A percentile compares a stretch with the other conserved stretches of the same genome.
Evolutionary conservation across 202 grass and related monocot genomes (phyloP).

Genomic region (Bolboschoenoplectus hybrid): DNA sequence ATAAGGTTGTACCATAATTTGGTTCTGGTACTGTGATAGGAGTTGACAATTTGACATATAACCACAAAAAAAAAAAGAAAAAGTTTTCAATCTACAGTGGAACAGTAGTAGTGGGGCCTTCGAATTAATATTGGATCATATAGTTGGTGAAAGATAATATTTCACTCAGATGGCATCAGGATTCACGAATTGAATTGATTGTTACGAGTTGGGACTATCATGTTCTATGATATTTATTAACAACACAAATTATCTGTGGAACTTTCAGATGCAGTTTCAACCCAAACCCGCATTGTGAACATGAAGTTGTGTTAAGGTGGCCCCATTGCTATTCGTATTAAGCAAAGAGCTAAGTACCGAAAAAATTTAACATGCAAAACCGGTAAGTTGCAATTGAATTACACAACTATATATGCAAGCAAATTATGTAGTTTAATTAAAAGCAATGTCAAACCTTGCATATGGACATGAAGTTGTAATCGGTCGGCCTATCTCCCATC

Average conservation of each 20-base stretch:
- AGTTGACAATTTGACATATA: background rate
- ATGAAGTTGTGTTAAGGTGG: background rate
- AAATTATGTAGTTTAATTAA: background rate
- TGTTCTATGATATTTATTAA: background rate
- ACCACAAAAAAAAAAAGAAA: background rate
- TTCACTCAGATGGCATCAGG: background rate
- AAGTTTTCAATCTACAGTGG: background rate
- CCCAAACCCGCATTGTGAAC: background rate
- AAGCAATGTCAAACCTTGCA: conserved; percentile 68
- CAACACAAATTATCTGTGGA: background rate
- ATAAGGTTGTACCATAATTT: background rate
- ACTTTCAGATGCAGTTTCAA: background rate
- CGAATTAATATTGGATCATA: conserved; percentile 37
- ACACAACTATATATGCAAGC: background rate
- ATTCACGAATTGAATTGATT: background rate
- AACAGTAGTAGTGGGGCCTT: conserved; percentile 15
- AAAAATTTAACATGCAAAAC: conserved; percentile 5
- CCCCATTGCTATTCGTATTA: background rate
- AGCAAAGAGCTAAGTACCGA: background rate
- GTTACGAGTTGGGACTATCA: background rate
- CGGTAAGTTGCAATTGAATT: background rate
- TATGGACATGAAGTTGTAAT: conserved; percentile 88
- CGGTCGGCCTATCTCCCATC: conserved; percentile 74
- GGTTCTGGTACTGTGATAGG: background rate
- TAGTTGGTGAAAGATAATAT: conserved; percentile 37